These are phyloP conservation scores for Candolleomyces eurysporus DNA, from an alignment of 768 basidiomycete genomes.

Conservation along the genomic window DNA sequence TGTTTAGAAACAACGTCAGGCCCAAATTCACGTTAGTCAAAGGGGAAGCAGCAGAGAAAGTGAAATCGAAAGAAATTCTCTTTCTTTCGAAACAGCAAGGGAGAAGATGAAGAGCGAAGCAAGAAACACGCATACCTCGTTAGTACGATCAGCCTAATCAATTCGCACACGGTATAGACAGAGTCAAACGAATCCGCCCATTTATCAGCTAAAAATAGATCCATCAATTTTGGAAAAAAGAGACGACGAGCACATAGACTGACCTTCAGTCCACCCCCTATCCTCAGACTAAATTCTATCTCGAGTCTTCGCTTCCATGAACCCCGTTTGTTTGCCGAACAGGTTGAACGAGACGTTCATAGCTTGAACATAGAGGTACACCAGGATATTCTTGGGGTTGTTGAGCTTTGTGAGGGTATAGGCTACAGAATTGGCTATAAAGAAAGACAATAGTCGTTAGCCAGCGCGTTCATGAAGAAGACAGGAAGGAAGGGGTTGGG, in stretches of 20 bases:
- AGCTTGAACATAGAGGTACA: constrained; percentile 55
- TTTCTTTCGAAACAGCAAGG: too few relatives aligned
- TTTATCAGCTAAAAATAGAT: constrained; percentile 35
- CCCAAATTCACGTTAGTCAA: too few relatives aligned
- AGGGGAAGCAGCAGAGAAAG: too few relatives aligned
- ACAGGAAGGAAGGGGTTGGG: too few relatives aligned
- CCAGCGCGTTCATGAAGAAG: too few relatives aligned
- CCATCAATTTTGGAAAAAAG: background rate
- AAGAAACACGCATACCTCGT: constrained; percentile 48
- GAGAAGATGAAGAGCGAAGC: too few relatives aligned
- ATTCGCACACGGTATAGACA: constrained; percentile 62
- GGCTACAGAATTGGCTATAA: constrained; percentile 65
- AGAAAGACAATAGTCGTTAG: background rate
- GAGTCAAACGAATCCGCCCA: constrained; percentile 78
- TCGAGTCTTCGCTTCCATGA: constrained; percentile 77
- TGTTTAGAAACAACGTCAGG: constrained; percentile 17
- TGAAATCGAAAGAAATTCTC: too few relatives aligned
- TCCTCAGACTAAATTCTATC: constrained; percentile 71
- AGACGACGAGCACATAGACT: background rate
- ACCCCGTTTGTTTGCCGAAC: constrained; percentile 68
- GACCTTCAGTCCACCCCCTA: constrained; percentile 81
- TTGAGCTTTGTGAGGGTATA: constrained; percentile 58
- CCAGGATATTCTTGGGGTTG: constrained; percentile 43
- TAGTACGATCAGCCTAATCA: constrained; percentile 79
- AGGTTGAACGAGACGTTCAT: constrained; percentile 56